These are phyloP conservation scores for Canavalia ensiformis DNA, from an alignment of 306 rosid species.

Conservation along the genomic window DNA sequence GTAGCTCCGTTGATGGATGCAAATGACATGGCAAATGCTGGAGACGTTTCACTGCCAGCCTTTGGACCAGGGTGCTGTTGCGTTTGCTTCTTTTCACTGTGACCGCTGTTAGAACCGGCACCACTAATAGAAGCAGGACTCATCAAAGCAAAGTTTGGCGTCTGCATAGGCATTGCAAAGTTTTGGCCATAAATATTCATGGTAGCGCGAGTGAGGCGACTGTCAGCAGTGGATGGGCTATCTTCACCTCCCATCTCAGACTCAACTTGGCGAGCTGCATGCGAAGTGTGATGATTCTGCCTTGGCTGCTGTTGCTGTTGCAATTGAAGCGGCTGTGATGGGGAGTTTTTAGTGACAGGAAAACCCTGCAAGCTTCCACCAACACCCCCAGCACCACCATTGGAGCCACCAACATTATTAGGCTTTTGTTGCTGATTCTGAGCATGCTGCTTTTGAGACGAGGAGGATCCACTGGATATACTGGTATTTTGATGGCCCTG, in stretches of 20 bases:
- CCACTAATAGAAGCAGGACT: constrained; percentile 64
- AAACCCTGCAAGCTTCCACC: constrained; percentile 79
- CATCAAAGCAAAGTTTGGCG: constrained; percentile 79
- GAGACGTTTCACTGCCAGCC: constrained; percentile 74
- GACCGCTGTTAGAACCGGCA: constrained; percentile 58
- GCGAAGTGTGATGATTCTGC: constrained; percentile 68
- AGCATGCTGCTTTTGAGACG: constrained; percentile 89
- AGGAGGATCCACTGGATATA: constrained; percentile 75
- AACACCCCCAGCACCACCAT: constrained; percentile 54
- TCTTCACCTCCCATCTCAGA: constrained; percentile 86
- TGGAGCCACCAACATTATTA: constrained; percentile 61
- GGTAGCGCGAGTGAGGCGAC: constrained; percentile 65
- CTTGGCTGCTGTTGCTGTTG: constrained; percentile 63
- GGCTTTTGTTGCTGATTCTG: constrained; percentile 86
- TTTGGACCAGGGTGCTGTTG: constrained; percentile 70
- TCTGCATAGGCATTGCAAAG: constrained; percentile 78
- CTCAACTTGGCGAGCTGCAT: constrained; percentile 75
- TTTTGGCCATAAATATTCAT: constrained; percentile 79
- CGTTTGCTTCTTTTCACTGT: constrained; percentile 72
- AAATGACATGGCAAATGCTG: constrained; percentile 83
- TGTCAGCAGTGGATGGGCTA: constrained; percentile 88
- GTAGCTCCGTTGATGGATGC: constrained; percentile 74
- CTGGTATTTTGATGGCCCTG: constrained; percentile 78
- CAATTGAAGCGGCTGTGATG: constrained; percentile 62
- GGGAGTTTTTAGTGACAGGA: constrained; percentile 71